Evolutionary conservation across 2,329 filamentous ascomycete genomes (phyloP).

Genomic region (Aspergillus latus): DNA sequence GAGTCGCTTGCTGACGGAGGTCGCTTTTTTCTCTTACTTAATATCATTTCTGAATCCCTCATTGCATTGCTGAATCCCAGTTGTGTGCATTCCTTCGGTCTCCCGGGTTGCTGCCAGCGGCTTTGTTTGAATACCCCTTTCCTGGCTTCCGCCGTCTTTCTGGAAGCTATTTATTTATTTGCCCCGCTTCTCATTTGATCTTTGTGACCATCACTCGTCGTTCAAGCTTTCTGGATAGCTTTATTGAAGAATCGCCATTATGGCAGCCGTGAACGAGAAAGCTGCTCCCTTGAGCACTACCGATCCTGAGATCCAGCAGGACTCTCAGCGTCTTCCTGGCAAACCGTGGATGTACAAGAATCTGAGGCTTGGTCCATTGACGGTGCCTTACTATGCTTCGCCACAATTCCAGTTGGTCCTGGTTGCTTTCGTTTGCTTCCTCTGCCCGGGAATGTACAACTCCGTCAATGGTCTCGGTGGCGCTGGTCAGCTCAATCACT

Average conservation of each 20-base stretch:
- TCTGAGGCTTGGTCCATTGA: constrained; percentile 54
- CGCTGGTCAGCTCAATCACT: constrained; percentile 56
- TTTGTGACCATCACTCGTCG: neutral
- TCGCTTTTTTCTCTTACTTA: neutral
- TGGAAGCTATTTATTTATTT: constrained; percentile 9
- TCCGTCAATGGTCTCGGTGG: constrained; percentile 66
- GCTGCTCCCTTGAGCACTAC: constrained; percentile 16
- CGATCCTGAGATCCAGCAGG: constrained; percentile 25
- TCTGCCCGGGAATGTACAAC: constrained; percentile 74
- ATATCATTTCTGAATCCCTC: constrained; percentile 5
- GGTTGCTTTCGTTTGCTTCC: constrained; percentile 69
- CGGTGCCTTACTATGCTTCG: constrained; percentile 69
- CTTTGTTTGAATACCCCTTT: neutral
- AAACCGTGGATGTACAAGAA: constrained; percentile 67
- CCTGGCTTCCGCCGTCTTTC: constrained; percentile 7
- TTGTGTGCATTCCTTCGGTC: constrained; percentile 5
- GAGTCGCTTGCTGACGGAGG: neutral
- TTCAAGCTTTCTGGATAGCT: neutral
- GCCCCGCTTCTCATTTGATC: constrained; percentile 1
- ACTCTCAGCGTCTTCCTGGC: constrained; percentile 28
- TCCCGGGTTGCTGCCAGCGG: constrained; percentile 4
- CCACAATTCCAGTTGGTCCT: constrained; percentile 70
- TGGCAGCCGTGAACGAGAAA: constrained; percentile 19
- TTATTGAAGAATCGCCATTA: constrained; percentile 12
- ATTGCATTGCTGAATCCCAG: constrained; percentile 2